Evolutionary conservation across 2,329 filamentous ascomycete genomes (phyloP).

Genomic region (Fusarium denticulatum): DNA sequence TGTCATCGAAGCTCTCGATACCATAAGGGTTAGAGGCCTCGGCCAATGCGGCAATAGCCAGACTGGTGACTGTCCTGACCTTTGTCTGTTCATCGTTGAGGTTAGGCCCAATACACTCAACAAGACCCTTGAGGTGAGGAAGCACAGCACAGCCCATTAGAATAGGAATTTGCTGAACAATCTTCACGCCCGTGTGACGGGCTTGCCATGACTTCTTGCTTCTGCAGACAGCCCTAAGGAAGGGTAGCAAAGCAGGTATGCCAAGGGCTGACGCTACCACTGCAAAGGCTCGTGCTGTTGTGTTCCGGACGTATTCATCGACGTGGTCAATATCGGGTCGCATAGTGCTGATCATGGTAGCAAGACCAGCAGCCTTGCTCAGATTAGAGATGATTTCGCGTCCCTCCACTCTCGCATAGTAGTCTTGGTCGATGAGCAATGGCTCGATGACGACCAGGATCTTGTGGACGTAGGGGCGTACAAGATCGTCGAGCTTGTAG

Average conservation of each 20-base stretch:
- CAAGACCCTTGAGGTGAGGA: constrained; percentile 92
- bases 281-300: constrained; percentile 94
- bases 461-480: constrained; percentile 96
- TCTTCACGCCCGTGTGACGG: constrained; percentile 97
- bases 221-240: constrained; percentile 92
- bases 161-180: constrained; percentile 98
- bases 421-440: constrained; percentile 98
- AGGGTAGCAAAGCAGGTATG: constrained; percentile 93
- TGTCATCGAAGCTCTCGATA: constrained; percentile 99
- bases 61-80: constrained; percentile 92
- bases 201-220: constrained; percentile 99
- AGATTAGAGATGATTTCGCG: constrained; percentile 99
- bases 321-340: constrained; percentile 98
- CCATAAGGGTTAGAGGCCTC: constrained; percentile 98
- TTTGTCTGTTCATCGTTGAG: constrained; percentile 98
- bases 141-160: constrained; percentile 97
- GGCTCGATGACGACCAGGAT: constrained; percentile 98
- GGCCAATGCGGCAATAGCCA: constrained; percentile 93
- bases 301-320: constrained; percentile 98
- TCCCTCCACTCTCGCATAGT: constrained; percentile 97
- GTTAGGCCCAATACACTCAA: constrained; percentile 96
- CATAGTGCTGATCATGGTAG: constrained; percentile 99
- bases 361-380: constrained; percentile 93
- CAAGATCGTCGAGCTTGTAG: constrained; percentile 97
- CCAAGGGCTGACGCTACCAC: constrained; percentile 96